Evolutionary conservation across 2,329 filamentous ascomycete species (phyloP).

Genomic region (Penicillium sp.): DNA sequence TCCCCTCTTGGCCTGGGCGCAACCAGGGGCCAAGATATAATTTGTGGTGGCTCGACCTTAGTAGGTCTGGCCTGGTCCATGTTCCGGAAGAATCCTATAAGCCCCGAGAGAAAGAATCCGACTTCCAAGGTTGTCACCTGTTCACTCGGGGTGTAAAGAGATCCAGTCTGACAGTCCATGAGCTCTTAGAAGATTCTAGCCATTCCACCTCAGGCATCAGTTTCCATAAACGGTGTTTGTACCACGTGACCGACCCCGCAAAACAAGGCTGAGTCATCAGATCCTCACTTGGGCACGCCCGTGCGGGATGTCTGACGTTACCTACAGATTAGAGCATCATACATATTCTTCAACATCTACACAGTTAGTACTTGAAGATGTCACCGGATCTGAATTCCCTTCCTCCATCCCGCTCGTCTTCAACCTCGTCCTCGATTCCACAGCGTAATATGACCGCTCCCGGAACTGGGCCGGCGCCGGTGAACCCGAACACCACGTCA

Average conservation of each 20-base stretch:
- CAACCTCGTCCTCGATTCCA: constrained; percentile 37
- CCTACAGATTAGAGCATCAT: constrained; percentile 9
- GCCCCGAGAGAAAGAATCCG: not conserved
- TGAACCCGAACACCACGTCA: constrained; percentile 41
- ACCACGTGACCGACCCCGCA: constrained; percentile 13
- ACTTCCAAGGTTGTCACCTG: not conserved
- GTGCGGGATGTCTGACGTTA: constrained; percentile 3
- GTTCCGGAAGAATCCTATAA: not conserved
- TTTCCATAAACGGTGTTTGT: not conserved
- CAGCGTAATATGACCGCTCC: constrained; percentile 35
- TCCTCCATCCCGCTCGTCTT: constrained; percentile 53
- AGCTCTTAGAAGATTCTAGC: not conserved
- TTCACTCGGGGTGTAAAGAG: constrained; percentile 1
- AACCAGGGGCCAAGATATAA: not conserved
- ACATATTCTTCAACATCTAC: not conserved
- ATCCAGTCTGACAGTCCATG: not conserved
- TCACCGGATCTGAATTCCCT: constrained; percentile 73
- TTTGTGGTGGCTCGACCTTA: not conserved
- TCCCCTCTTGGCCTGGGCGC: not conserved
- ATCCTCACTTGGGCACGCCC: not conserved
- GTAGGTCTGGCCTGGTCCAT: not conserved
- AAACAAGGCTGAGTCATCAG: constrained; percentile 11
- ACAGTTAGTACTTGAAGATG: constrained; percentile 46
- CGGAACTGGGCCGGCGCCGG: constrained; percentile 55
- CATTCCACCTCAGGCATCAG: not conserved